phyloP scores from a whole-genome alignment of 2,329 filamentous ascomycete genomes.

The Fusarium sp. region DNA sequence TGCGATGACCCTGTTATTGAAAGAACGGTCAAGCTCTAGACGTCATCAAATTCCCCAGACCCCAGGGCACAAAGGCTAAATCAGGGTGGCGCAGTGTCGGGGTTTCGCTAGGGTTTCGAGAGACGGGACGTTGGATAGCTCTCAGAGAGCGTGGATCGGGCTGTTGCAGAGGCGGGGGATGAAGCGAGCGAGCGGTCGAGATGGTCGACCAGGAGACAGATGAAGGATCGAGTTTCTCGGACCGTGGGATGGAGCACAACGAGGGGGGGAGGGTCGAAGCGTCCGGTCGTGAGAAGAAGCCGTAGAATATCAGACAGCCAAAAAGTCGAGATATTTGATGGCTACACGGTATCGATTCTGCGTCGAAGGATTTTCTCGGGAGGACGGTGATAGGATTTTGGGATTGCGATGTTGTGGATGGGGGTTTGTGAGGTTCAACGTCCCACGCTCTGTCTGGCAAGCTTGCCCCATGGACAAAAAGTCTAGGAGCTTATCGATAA shows the following conservation, averaged over 20 bases:
- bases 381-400: constrained; percentile 19
- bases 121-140: background rate
- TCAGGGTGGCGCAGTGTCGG: constrained; percentile 8
- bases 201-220: constrained; percentile 18
- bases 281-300: constrained; percentile 6
- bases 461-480: constrained; percentile 9
- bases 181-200: constrained; percentile 15
- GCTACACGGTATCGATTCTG: background rate
- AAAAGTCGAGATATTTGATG: constrained; percentile 1
- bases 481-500: constrained; percentile 50
- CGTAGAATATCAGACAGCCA: constrained; percentile 5
- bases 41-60: constrained; percentile 38
- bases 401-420: constrained; percentile 39
- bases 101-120: background rate
- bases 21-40: constrained; percentile 26
- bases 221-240: constrained; percentile 26
- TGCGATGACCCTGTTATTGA: constrained; percentile 22
- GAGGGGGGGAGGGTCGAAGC: constrained; percentile 26
- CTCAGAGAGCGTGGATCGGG: background rate
- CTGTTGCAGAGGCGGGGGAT: background rate
- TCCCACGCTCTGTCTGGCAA: constrained; percentile 10
- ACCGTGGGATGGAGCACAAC: constrained; percentile 28
- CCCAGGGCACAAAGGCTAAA: constrained; percentile 6
- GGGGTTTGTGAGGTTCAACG: constrained; percentile 39
- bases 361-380: constrained; percentile 1